phyloP scores from a whole-genome alignment of 2,329 filamentous ascomycete species.

The Colletotrichum tanaceti region DNA sequence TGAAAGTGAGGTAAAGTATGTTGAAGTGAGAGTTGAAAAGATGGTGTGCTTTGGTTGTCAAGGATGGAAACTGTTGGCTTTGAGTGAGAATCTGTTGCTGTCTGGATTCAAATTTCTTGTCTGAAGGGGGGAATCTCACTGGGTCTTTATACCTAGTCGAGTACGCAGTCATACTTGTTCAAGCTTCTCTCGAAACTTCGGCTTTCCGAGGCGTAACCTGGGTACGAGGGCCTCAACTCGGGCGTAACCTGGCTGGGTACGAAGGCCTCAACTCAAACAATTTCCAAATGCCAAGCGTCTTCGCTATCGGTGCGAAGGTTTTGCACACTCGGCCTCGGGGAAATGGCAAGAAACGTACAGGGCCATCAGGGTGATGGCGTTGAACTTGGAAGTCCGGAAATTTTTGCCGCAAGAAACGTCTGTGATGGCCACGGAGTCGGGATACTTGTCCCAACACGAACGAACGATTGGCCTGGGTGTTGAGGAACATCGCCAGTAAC shows the following conservation, averaged over 20 bases:
- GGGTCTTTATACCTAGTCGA: conserved; percentile 20
- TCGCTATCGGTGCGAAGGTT: conserved; percentile 34
- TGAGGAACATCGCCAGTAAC: not conserved
- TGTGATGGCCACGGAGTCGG: conserved; percentile 2
- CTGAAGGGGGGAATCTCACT: not conserved
- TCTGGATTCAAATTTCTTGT: accelerated
- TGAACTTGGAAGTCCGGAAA: conserved; percentile 15
- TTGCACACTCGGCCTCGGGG: conserved; percentile 18
- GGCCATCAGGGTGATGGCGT: not conserved
- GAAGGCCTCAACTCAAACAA: conserved; percentile 32
- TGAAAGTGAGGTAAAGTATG: conserved; percentile 38
- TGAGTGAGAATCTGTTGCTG: conserved; percentile 4
- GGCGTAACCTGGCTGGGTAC: no score
- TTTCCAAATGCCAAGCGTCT: conserved; percentile 7
- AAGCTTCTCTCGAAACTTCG: not conserved
- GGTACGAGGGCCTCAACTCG: conserved; percentile 28
- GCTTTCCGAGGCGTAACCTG: conserved; percentile 31
- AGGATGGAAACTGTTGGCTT: not conserved
- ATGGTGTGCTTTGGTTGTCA: conserved; percentile 18
- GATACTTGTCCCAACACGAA: not conserved
- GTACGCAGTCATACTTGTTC: not conserved
- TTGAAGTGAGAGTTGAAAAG: conserved; percentile 13
- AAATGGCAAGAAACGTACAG: not conserved
- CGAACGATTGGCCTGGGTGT: conserved; percentile 26
- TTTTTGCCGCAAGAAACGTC: not conserved